These are phyloP conservation scores for Silene vulgaris DNA, from an alignment of 179 eudicot species.

Conservation along the genomic window DNA sequence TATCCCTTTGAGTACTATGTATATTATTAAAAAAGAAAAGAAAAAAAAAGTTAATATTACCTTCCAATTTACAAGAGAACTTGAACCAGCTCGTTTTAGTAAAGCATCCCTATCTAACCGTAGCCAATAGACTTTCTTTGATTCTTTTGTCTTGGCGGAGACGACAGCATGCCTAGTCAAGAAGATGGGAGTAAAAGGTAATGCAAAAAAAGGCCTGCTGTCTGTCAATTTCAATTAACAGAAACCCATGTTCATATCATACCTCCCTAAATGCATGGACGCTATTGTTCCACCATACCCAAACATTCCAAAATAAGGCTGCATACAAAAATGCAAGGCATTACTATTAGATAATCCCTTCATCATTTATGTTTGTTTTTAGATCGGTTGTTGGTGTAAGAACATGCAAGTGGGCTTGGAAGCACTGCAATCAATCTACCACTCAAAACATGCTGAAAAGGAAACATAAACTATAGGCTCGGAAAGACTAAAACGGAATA, in stretches of 20 bases:
- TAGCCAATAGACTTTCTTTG: slow-evolving; percentile 47
- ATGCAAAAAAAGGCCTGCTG: slow-evolving; percentile 1
- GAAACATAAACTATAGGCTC: background rate
- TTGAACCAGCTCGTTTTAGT: slow-evolving; percentile 41
- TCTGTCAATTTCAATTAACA: slow-evolving; percentile 1
- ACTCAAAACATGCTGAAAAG: too few species aligned
- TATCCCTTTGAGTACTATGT: background rate
- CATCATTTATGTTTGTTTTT: too few species aligned
- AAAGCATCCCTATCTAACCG: slow-evolving; percentile 55
- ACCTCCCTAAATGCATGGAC: slow-evolving; percentile 79
- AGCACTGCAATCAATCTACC: too few species aligned
- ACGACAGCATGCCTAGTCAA: slow-evolving; percentile 47
- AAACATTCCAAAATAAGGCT: slow-evolving; percentile 86
- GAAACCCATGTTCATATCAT: slow-evolving; percentile 7
- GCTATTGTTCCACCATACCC: slow-evolving; percentile 73
- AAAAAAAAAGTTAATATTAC: slow-evolving; percentile 27
- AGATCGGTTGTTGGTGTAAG: too few species aligned
- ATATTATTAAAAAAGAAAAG: too few species aligned
- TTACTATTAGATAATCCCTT: too few species aligned
- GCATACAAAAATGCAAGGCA: slow-evolving; percentile 27
- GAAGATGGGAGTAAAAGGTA: background rate
- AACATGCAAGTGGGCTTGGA: too few species aligned
- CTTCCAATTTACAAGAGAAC: slow-evolving; percentile 50
- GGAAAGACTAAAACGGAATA: background rate
- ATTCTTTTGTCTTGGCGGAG: slow-evolving; percentile 54